A percentile compares a stretch with the other conserved stretches of the same genome.
phyloP scores from a whole-genome alignment of 2,329 filamentous ascomycete species.

The Trichoderma atroviride region DNA sequence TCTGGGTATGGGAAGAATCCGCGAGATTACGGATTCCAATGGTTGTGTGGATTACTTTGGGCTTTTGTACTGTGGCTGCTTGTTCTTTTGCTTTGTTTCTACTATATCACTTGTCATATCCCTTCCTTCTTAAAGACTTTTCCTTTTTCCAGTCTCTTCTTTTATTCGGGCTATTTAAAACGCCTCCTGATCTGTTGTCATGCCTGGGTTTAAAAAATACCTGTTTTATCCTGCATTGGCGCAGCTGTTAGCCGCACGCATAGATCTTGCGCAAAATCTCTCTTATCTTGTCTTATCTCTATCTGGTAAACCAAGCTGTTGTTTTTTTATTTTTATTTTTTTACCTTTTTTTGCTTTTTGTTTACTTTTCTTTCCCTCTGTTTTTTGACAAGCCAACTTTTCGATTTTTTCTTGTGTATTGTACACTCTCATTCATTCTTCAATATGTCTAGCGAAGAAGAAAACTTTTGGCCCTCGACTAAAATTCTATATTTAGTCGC shows the following conservation, averaged over 20 bases:
- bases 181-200: background rate
- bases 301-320: background rate
- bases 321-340: background rate
- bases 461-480: background rate
- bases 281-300: background rate
- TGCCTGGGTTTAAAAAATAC: background rate
- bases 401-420: background rate
- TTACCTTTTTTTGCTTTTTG: background rate
- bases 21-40: background rate
- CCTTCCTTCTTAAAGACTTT: slow-evolving; percentile 12
- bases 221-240: slow-evolving; percentile 13
- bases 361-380: background rate
- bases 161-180: background rate
- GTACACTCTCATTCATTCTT: background rate
- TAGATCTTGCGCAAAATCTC: slow-evolving; percentile 19
- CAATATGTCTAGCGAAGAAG: background rate
- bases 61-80: background rate
- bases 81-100: background rate
- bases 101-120: background rate
- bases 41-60: slow-evolving; percentile 18
- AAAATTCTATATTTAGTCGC: background rate
- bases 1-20: slow-evolving; percentile 7
- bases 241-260: slow-evolving; percentile 23
- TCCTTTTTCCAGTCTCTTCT: background rate
- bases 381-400: background rate